Conservation (phyloP, 345 rosid genomes). For the Pistacia atlantica region DNA sequence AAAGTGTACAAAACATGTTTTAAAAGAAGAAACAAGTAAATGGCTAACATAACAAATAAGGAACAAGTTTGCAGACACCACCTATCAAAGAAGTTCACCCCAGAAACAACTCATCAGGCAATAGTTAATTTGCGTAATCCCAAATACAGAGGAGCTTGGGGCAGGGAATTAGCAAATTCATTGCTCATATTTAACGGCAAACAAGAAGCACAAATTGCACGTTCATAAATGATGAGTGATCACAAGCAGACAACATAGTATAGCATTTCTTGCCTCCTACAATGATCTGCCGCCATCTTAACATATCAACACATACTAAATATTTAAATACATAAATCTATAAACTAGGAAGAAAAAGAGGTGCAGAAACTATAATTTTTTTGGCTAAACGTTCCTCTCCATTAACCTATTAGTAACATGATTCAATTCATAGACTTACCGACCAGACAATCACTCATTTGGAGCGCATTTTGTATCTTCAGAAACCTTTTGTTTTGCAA, state of each 20-base stretch:
- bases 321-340: background rate
- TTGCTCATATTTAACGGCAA: background rate
- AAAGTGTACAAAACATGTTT: no score
- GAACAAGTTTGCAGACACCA: no score
- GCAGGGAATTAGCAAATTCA: background rate
- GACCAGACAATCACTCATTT: constrained; percentile 25
- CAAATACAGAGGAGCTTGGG: background rate
- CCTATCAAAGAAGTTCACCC: no score
- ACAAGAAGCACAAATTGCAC: background rate
- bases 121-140: background rate
- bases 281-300: constrained; percentile 1
- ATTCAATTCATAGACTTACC: background rate
- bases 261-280: background rate
- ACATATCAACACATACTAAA: background rate
- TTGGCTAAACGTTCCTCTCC: background rate
- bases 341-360: background rate
- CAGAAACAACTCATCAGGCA: no score
- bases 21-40: no score
- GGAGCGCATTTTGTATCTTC: constrained; percentile 32
- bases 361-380: no score
- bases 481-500: constrained; percentile 30
- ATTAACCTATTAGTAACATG: background rate
- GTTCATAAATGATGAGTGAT: background rate
- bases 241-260: background rate
- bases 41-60: no score